A percentile compares a stretch with the other conserved stretches of the same genome.
Conservation (phyloP, 805 yeast species). For the Wickerhamiella nectarea region DNA sequence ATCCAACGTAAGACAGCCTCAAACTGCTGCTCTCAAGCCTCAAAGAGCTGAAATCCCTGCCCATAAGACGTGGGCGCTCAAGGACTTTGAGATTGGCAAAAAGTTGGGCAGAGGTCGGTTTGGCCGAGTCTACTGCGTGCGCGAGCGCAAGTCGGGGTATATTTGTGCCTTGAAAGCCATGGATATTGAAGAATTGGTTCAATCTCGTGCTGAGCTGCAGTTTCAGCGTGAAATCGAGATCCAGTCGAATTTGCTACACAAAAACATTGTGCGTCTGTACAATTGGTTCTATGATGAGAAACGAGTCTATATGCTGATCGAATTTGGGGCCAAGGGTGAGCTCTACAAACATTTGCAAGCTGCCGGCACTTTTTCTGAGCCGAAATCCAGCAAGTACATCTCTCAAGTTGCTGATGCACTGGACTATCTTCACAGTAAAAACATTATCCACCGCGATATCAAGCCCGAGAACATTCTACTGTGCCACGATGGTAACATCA, state of each 20-base stretch:
- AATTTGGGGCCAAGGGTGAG: constrained; percentile 78
- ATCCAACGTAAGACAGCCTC: neutral
- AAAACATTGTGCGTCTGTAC: constrained; percentile 63
- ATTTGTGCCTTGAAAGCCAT: constrained; percentile 84
- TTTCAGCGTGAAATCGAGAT: constrained; percentile 85
- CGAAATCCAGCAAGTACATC: constrained; percentile 58
- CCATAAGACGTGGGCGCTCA: constrained; percentile 28
- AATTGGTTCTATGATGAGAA: constrained; percentile 75
- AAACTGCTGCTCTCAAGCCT: neutral
- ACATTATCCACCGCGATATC: constrained; percentile 80
- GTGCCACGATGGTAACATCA: constrained; percentile 60
- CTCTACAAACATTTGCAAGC: constrained; percentile 57
- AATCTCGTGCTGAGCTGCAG: constrained; percentile 68
- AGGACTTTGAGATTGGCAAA: constrained; percentile 76
- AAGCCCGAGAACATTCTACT: constrained; percentile 87
- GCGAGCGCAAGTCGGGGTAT: constrained; percentile 59
- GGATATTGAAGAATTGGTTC: constrained; percentile 67
- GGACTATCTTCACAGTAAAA: constrained; percentile 59
- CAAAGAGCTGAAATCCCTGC: neutral
- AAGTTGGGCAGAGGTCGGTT: constrained; percentile 86
- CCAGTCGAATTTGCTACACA: constrained; percentile 62
- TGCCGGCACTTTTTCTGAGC: constrained; percentile 58
- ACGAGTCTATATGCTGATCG: constrained; percentile 72
- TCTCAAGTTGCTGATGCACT: constrained; percentile 75
- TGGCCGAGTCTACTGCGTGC: constrained; percentile 83